Percentiles rank a stretch among this genome's conserved stretches.
These are phyloP conservation scores for Barbarea vulgaris DNA, from an alignment of 345 rosid genomes.

Conservation along the genomic window DNA sequence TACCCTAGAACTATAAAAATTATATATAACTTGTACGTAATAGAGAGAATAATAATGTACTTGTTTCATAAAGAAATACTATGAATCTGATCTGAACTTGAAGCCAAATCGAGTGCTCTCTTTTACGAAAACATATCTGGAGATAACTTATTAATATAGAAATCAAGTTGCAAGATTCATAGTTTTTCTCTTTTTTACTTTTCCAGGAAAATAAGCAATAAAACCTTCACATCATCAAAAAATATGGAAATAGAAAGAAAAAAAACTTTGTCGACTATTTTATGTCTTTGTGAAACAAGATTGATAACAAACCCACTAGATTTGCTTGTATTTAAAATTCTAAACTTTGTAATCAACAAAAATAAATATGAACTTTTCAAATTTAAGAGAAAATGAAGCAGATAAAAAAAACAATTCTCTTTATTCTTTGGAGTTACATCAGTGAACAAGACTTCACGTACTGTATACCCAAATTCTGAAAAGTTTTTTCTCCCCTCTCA, in stretches of 20 bases:
- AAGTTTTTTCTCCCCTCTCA: background rate
- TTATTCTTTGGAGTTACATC: background rate
- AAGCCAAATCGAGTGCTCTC: constrained; percentile 24
- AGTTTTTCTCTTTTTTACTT: constrained; percentile 15
- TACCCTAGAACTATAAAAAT: constrained; percentile 6
- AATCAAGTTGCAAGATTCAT: constrained; percentile 29
- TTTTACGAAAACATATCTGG: constrained; percentile 12
- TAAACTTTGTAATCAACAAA: background rate
- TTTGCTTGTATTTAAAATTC: background rate
- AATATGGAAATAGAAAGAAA: constrained; percentile 4
- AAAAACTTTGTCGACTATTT: constrained; percentile 5
- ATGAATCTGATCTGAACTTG: constrained; percentile 27
- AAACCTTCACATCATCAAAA: constrained; percentile 6
- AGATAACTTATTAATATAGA: constrained; percentile 12
- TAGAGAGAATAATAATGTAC: background rate
- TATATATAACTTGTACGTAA: background rate
- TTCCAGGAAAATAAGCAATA: constrained; percentile 31
- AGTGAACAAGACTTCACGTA: background rate
- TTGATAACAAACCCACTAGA: constrained; percentile 18
- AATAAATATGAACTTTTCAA: background rate
- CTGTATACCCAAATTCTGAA: background rate
- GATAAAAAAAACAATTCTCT: background rate
- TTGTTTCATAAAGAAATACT: background rate
- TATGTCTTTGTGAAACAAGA: constrained; percentile 6
- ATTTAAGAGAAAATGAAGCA: background rate